phyloP scores from a whole-genome alignment of 202 grass and related monocot genomes.

The Panicum virgatum region DNA sequence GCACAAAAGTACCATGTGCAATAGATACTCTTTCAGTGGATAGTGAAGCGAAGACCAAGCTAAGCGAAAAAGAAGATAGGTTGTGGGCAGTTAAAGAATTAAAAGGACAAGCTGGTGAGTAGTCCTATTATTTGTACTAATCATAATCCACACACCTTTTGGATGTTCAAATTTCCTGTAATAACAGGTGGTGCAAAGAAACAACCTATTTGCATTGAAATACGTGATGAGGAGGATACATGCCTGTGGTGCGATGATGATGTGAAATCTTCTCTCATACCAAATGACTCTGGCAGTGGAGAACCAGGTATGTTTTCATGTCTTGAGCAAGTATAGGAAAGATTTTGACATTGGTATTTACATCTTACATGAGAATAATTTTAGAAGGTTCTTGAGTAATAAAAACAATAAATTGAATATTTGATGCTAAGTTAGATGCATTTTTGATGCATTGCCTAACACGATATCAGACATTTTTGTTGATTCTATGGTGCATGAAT shows the following conservation, averaged over 20 bases:
- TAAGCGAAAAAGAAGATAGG: constrained; percentile 69
- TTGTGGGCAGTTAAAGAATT: constrained; percentile 75
- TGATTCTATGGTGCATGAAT: background rate
- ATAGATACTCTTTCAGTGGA: constrained; percentile 73
- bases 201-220: constrained; percentile 13
- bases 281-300: background rate
- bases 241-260: constrained; percentile 13
- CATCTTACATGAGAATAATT: background rate
- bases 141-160: constrained; percentile 7
- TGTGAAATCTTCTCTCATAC: background rate
- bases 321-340: background rate
- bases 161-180: background rate
- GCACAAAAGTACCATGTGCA: constrained; percentile 67
- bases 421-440: too few species aligned
- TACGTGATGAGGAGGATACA: constrained; percentile 12
- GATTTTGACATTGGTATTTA: background rate
- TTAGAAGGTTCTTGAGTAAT: background rate
- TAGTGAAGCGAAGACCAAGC: constrained; percentile 70
- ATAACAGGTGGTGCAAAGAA: constrained; percentile 2
- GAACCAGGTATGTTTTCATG: constrained; percentile 11
- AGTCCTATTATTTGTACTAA: constrained; percentile 12
- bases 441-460: background rate
- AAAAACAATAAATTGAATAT: background rate
- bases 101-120: constrained; percentile 69
- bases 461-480: background rate